Base-by-base conservation (phyloP, 2,329 filamentous ascomycete genomes). In the Diaporthe batatas region DNA sequence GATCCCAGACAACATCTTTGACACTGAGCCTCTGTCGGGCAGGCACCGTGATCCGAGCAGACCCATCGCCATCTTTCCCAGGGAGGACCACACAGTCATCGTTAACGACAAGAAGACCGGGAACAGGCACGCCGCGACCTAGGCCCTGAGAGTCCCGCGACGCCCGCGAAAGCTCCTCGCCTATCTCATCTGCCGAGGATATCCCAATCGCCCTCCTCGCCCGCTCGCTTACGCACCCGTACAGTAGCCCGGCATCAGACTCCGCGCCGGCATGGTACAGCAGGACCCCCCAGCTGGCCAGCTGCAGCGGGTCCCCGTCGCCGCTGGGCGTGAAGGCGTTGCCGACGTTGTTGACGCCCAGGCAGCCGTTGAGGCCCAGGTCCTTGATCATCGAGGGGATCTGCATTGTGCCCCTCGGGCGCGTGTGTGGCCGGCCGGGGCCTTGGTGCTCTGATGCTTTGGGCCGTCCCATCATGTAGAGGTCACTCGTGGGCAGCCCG, bases 281-380 rank as follows among this genome's bases (percentile, higher is more conserved):
- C 0, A 90, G 91, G 0, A 93, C 89, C 1, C 89, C 89, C 68
- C 91, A 81, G 75, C 87, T 89, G 25, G 91, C 91, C 55, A 93
- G 82, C 53, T 84, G 84, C 64, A 94, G 79, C 1, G 92, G 92
- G 81, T 94, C 92, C 51, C 88, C 90, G 23, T 84, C 89, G 0
- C 92, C 92, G 77, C 91, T 89, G 0, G 92, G 92, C 8, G 92
- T 94, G 77, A 94, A 94, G 0, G 92, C 91, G 78, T 94, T 94
- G 23, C 92, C 92, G 18, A 94, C 88, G 77, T 94, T 94, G 77
- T 94, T 94, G 49, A 93, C 86, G 2, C 90, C 88, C 6, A 94
- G 85, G 18, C 89, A 90, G 25, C 86, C 90, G 73, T 90, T 85
- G 4, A 94, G 79, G 0, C 84, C 85, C 73, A 90, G 86, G 29